Percentiles rank a stretch among this genome's conserved stretches.
Conservation (phyloP, 148 eudicot genomes). For the Rhododendron henanense region DNA sequence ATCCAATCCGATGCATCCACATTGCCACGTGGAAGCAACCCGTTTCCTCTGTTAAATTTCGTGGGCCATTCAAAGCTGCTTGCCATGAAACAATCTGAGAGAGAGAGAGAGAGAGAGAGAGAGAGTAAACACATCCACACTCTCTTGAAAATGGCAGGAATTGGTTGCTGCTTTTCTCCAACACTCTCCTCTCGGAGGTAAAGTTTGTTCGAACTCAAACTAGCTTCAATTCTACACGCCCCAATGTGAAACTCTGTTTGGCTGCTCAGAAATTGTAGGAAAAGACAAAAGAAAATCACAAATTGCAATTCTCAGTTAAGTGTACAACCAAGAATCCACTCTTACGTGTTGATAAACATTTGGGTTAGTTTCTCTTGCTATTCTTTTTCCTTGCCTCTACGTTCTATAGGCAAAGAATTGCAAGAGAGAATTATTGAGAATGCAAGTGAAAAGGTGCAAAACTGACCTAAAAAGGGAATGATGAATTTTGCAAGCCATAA, state of each 20-base stretch:
- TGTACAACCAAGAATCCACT: neutral
- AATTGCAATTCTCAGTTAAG: neutral
- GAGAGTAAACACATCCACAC: neutral
- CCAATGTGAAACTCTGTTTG: neutral
- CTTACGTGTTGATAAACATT: neutral
- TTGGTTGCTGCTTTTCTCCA: conserved; percentile 41
- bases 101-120: conserved; percentile 20
- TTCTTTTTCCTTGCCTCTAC: neutral
- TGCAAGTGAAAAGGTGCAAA: neutral
- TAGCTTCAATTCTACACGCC: neutral
- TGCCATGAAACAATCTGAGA: conserved; percentile 8
- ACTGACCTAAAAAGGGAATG: neutral
- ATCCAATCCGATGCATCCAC: conserved; percentile 37
- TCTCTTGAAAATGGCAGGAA: conserved; percentile 51
- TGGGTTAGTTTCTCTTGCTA: neutral
- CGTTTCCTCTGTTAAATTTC: conserved; percentile 46
- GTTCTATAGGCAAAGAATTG: neutral
- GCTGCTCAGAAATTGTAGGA: neutral
- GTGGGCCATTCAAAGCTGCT: conserved; percentile 24
- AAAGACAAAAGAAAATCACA: neutral
- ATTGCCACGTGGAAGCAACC: conserved; percentile 53
- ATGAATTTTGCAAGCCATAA: neutral
- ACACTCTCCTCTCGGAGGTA: conserved; percentile 69
- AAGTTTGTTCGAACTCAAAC: neutral
- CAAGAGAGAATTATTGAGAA: neutral